Evolutionary conservation across 345 rosid genomes (phyloP).

Genomic region (Balakata baccata): DNA sequence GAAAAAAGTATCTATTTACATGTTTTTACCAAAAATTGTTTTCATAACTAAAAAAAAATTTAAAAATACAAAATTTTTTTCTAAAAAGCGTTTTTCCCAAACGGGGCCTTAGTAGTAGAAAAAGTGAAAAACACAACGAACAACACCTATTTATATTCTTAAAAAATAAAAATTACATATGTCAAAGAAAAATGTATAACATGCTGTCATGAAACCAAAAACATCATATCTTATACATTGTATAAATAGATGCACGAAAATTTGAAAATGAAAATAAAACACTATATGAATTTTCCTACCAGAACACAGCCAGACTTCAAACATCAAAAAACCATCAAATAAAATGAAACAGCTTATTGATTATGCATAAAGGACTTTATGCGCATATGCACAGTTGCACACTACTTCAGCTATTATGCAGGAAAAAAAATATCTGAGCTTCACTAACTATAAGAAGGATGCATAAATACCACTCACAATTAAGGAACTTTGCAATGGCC

Average conservation of each 20-base stretch:
- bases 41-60: too few species aligned
- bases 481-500: conserved; percentile 69
- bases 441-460: conserved; percentile 11
- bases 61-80: too few species aligned
- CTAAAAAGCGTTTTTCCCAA: too few species aligned
- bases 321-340: neutral
- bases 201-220: neutral
- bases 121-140: neutral
- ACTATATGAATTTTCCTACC: neutral
- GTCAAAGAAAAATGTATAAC: neutral
- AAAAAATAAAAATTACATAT: neutral
- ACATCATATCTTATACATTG: neutral
- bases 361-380: neutral
- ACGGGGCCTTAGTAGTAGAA: too few species aligned
- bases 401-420: neutral
- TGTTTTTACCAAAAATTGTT: too few species aligned
- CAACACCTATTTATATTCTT: neutral
- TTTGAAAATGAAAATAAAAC: neutral
- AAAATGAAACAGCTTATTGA: neutral
- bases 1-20: too few species aligned
- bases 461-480: conserved; percentile 48
- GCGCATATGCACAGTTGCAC: neutral
- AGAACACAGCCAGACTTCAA: neutral
- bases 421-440: conserved; percentile 3
- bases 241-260: neutral